These are phyloP conservation scores for Peltaster fructicola DNA, from an alignment of 2,329 filamentous ascomycete genomes.

Conservation along the genomic window DNA sequence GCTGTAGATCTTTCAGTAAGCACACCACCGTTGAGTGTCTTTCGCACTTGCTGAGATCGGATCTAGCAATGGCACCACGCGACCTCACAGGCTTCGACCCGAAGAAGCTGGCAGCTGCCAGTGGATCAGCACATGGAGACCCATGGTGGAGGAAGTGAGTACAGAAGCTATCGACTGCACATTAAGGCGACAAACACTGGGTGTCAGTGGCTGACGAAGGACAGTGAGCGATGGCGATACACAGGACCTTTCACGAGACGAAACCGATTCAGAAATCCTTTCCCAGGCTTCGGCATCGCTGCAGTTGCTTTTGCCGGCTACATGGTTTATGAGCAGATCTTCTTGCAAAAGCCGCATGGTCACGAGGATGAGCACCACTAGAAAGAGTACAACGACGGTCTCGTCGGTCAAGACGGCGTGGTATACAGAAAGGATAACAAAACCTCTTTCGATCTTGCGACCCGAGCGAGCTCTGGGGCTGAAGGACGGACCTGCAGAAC, in stretches of 20 bases:
- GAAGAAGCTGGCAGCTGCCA: slow-evolving; percentile 56
- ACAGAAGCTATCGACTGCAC: slow-evolving; percentile 15
- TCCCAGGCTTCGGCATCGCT: slow-evolving; percentile 85
- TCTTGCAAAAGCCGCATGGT: slow-evolving; percentile 48
- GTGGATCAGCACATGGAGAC: slow-evolving; percentile 42
- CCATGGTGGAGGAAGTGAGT: slow-evolving; percentile 49
- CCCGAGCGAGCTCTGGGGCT: no score
- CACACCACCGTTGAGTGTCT: no score
- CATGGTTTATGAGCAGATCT: slow-evolving; percentile 76
- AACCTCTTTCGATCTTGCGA: no score
- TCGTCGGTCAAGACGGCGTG: no score
- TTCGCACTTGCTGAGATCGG: no score
- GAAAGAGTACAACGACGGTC: slow-evolving; percentile 11
- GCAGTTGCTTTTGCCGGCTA: slow-evolving; percentile 82
- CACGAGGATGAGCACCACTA: slow-evolving; percentile 10
- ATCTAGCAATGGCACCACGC: slow-evolving; percentile 34
- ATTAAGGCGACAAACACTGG: background rate
- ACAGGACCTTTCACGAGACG: slow-evolving; percentile 69
- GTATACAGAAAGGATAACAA: no score
- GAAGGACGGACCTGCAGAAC: no score
- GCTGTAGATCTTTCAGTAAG: no score
- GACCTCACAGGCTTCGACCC: slow-evolving; percentile 90
- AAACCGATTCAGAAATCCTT: slow-evolving; percentile 73
- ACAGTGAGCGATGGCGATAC: slow-evolving; percentile 90
- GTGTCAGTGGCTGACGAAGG: slow-evolving; percentile 1